Base-by-base conservation (phyloP, 805 yeast genomes). In the Metschnikowia cubensis region DNA sequence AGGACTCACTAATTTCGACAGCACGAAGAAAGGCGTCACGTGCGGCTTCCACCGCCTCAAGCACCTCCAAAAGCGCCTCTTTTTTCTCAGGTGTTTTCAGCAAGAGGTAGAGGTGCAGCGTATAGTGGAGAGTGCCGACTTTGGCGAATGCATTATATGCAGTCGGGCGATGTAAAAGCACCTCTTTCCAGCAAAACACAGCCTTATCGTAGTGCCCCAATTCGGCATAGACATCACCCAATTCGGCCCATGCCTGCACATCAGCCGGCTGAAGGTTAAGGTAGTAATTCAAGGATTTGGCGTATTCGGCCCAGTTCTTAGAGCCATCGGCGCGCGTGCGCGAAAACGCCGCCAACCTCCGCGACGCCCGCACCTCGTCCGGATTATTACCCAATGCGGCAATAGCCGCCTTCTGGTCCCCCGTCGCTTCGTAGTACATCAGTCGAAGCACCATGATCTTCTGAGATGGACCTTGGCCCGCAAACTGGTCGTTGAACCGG, bases 231-330 rank as follows among this genome's bases (percentile, higher is more conserved):
- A 78, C 71, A 35, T 81, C 80, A 3, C 83, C 85, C 49, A 90
- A 71, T 65, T 88, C 96, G 43, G 82, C 75, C 96, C 96, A 89
- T 2, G 86, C 71, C 54, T 85, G 83, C 2, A 80, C 71, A 65
- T 94, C 98, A 18, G 84, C 64, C 1, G 97, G 96, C 57, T 79
- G 82, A 45, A 76, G 68, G 48, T 83, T 84, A 47, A 88, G 66
- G 55, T 76, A 80, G 34, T 72, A 76, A 10, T 72, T 69, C 57
- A 91, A 72, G 47, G 76, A 77, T 34, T 73, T 69, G 41, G 88
- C 75, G 63, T 81, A 87, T 47, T 66, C 70, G 42, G 54, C 51
- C 29, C 37, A 45, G 21, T 58, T 61, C 52, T 35, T 63, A 53
- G 64, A 14, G 49, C 52, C 51, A 54, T 59, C 53, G 17, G 50